These are phyloP conservation scores for Eucalyptus victrix DNA, from an alignment of 345 rosid species.

Conservation along the genomic window DNA sequence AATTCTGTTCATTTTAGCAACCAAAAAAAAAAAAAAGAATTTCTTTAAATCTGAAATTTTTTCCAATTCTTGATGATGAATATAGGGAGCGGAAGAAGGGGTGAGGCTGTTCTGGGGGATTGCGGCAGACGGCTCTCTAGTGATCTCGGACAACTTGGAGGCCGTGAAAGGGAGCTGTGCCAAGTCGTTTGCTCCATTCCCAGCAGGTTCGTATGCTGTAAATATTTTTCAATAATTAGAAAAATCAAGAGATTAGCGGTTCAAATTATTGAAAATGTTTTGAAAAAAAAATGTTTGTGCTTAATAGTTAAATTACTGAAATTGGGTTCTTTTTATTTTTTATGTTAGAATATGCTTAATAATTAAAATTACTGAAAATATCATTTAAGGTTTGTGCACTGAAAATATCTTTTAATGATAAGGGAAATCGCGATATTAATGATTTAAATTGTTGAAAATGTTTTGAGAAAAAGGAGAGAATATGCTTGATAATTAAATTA, in stretches of 20 bases:
- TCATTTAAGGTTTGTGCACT: not conserved
- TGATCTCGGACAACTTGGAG: conserved; percentile 38
- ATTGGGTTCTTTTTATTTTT: not conserved
- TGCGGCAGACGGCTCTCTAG: conserved; percentile 47
- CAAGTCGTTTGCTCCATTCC: conserved; percentile 63
- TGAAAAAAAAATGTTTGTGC: not conserved
- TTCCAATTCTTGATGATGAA: not conserved
- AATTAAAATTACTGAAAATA: not conserved
- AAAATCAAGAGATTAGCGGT: no score
- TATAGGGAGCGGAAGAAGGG: conserved; percentile 39
- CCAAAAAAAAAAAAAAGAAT: no score
- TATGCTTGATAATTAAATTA: not conserved
- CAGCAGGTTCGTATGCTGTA: conserved; percentile 9
- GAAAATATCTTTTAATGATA: no score
- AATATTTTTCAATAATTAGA: not conserved
- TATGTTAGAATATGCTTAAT: not conserved
- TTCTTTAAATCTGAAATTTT: not conserved
- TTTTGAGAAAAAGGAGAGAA: not conserved
- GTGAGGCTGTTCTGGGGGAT: conserved; percentile 52
- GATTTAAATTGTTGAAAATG: no score
- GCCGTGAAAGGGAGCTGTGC: conserved; percentile 49
- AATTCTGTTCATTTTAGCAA: not conserved
- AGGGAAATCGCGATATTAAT: no score
- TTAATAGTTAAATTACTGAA: not conserved
- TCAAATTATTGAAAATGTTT: not conserved